Percentiles rank a stretch among this genome's conserved stretches.
phyloP scores from a whole-genome alignment of 805 yeast species.

The Candida glaebosa region DNA sequence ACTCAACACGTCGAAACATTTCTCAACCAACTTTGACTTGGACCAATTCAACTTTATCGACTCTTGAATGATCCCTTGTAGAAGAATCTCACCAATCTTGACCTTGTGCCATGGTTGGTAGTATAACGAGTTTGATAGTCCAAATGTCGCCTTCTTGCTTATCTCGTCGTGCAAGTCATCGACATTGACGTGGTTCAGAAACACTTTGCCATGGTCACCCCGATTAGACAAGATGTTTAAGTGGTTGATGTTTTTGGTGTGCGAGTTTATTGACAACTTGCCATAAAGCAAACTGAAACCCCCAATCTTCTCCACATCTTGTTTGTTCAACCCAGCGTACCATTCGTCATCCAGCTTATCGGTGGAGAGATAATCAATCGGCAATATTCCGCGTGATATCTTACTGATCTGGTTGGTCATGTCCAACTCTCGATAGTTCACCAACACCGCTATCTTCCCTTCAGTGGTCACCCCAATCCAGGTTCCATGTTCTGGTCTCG shows the following conservation, averaged over 20 bases:
- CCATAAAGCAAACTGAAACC: slow-evolving; percentile 67
- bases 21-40: slow-evolving; percentile 43
- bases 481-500: slow-evolving; percentile 74
- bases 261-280: slow-evolving; percentile 24
- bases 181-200: slow-evolving; percentile 17
- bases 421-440: slow-evolving; percentile 63
- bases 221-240: slow-evolving; percentile 50
- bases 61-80: slow-evolving; percentile 19
- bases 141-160: slow-evolving; percentile 38
- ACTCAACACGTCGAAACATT: slow-evolving; percentile 55
- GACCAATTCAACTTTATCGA: slow-evolving; percentile 13
- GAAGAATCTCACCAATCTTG: slow-evolving; percentile 38
- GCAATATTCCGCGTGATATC: slow-evolving; percentile 53
- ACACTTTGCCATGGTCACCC: slow-evolving; percentile 37
- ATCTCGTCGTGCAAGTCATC: slow-evolving; percentile 15
- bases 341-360: slow-evolving; percentile 39
- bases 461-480: slow-evolving; percentile 76
- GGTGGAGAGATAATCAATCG: slow-evolving; percentile 42
- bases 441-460: slow-evolving; percentile 67
- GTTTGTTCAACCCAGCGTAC: slow-evolving; percentile 30
- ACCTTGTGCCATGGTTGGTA: slow-evolving; percentile 78
- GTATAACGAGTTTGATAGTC: slow-evolving; percentile 66
- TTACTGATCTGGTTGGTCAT: slow-evolving; percentile 22
- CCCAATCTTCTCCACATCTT: slow-evolving; percentile 40
- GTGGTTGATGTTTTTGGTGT: slow-evolving; percentile 24